Evolutionary conservation across 2,329 filamentous ascomycete genomes (phyloP).

Genomic region (Sporothrix dimorphospora): DNA sequence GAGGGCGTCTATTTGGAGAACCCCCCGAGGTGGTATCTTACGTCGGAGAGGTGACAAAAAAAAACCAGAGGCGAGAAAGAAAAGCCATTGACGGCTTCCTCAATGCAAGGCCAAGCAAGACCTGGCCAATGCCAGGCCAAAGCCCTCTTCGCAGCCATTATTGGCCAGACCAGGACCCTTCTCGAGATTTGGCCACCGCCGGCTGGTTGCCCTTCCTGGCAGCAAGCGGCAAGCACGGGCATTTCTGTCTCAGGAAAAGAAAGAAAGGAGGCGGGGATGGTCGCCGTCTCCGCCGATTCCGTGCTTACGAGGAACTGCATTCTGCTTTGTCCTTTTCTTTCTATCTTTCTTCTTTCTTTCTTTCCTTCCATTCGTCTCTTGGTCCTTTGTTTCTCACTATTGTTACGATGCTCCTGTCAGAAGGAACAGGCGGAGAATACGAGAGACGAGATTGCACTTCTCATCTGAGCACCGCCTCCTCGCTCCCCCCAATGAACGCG

Average conservation of each 20-base stretch:
- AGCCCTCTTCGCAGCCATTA: slow-evolving; percentile 23
- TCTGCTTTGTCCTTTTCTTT: background rate
- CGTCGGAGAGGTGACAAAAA: no score
- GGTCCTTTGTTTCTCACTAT: background rate
- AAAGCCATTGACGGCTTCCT: background rate
- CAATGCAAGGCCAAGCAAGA: background rate
- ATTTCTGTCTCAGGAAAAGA: background rate
- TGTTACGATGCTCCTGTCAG: background rate
- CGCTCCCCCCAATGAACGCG: background rate
- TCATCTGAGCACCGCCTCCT: background rate
- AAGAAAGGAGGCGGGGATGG: background rate
- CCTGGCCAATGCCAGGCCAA: background rate
- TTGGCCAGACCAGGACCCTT: slow-evolving; percentile 15
- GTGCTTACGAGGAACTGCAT: background rate
- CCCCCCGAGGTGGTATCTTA: background rate
- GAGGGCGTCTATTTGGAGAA: slow-evolving; percentile 5
- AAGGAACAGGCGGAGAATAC: background rate
- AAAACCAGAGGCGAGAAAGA: background rate
- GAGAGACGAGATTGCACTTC: background rate
- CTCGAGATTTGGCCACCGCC: background rate
- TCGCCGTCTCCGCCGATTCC: background rate
- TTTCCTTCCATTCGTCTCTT: background rate
- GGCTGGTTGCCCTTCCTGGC: slow-evolving; percentile 19
- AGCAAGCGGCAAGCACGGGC: slow-evolving; percentile 15
- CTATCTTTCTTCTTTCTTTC: background rate